These are phyloP conservation scores for Colletotrichum liriopes DNA, from an alignment of 2,329 filamentous ascomycete genomes.

Conservation along the genomic window DNA sequence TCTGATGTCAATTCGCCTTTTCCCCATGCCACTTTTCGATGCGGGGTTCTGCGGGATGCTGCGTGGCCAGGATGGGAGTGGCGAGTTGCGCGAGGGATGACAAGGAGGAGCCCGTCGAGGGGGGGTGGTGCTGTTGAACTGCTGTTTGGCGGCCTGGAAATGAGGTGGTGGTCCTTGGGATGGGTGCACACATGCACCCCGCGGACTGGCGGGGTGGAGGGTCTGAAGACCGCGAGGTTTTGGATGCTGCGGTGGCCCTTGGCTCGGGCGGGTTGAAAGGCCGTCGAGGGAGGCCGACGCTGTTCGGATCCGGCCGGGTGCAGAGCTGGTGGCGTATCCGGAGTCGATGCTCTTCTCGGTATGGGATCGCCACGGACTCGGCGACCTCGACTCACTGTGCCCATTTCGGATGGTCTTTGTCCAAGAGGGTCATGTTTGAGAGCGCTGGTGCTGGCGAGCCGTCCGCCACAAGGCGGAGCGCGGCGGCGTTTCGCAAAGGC, in stretches of 20 bases:
- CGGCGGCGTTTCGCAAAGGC: background rate
- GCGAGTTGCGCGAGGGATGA: background rate
- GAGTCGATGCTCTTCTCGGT: background rate
- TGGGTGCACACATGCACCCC: background rate
- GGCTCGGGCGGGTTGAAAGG: background rate
- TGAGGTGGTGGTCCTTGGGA: background rate
- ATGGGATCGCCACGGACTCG: background rate
- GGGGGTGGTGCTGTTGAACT: background rate
- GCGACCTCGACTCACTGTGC: background rate
- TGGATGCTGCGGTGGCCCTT: conserved; percentile 3
- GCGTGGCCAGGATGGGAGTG: background rate
- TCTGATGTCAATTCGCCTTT: background rate
- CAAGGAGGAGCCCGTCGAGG: background rate
- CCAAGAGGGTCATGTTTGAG: background rate
- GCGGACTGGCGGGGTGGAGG: background rate
- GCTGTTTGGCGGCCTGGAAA: background rate
- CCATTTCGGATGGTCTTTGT: background rate
- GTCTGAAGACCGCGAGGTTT: background rate
- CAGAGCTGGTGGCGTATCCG: background rate
- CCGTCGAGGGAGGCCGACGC: background rate
- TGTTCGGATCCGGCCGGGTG: background rate
- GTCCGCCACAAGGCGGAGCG: background rate
- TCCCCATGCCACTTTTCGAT: conserved; percentile 9
- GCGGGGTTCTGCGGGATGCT: background rate
- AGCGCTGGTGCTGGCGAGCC: background rate